These are phyloP conservation scores for Usnea hakonensis DNA, from an alignment of 495 filamentous ascomycete species.

Conservation along the genomic window DNA sequence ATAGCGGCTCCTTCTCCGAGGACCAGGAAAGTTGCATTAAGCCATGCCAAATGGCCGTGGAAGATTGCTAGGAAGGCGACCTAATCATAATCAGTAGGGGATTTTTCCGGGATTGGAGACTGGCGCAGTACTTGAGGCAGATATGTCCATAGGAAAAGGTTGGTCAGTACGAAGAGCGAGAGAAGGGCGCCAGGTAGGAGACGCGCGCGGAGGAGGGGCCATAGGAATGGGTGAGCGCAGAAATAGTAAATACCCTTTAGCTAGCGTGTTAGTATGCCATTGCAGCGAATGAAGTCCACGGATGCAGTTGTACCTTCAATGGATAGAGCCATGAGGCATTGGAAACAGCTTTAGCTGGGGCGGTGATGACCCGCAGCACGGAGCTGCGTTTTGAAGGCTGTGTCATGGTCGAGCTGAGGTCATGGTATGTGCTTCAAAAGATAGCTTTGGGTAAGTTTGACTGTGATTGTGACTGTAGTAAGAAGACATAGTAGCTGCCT, in stretches of 20 bases:
- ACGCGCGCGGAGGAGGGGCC: constrained; percentile 51
- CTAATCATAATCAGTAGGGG: constrained; percentile 38
- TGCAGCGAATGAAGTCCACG: no score
- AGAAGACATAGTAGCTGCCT: not conserved
- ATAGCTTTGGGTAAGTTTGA: not conserved
- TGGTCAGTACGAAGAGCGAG: constrained; percentile 50
- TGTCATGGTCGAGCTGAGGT: not conserved
- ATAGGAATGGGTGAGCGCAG: constrained; percentile 52
- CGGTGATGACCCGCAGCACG: not conserved
- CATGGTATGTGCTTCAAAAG: not conserved
- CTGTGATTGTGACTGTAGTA: not conserved
- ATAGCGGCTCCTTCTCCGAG: constrained; percentile 59
- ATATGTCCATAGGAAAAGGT: constrained; percentile 51
- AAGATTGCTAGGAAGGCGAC: constrained; percentile 60
- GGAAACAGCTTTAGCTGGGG: constrained; percentile 6
- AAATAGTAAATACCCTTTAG: constrained; percentile 54
- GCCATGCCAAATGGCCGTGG: constrained; percentile 51
- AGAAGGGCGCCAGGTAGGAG: constrained; percentile 52
- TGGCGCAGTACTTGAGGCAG: not conserved
- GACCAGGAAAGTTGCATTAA: constrained; percentile 56
- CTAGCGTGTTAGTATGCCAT: not conserved
- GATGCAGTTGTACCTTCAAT: constrained; percentile 35
- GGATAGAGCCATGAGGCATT: constrained; percentile 50
- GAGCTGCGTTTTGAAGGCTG: not conserved
- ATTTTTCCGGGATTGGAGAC: not conserved